These are phyloP conservation scores for Cladophialophora bantiana DNA, from an alignment of 2,329 filamentous ascomycete genomes.

Conservation along the genomic window DNA sequence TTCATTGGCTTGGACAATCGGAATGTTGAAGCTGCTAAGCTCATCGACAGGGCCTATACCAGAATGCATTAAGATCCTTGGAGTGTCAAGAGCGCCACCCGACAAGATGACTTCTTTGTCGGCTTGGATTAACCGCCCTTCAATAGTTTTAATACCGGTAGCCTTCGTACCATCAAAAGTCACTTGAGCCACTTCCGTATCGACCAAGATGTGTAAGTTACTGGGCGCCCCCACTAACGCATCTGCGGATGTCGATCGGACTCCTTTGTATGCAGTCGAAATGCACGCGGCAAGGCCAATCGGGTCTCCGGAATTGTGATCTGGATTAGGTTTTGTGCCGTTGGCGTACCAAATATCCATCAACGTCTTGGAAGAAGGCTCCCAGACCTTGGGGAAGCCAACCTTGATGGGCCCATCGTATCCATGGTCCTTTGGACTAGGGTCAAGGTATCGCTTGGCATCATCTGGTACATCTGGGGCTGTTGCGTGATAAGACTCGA, in stretches of 20 bases:
- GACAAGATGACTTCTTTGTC: constrained; percentile 51
- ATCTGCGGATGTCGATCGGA: constrained; percentile 60
- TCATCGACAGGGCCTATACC: constrained; percentile 56
- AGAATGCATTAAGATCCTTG: constrained; percentile 56
- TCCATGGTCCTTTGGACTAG: constrained; percentile 58
- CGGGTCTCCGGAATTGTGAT: constrained; percentile 66
- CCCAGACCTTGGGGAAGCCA: constrained; percentile 58
- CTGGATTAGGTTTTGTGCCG: constrained; percentile 59
- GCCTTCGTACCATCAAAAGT: constrained; percentile 56
- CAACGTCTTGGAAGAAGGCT: constrained; percentile 56
- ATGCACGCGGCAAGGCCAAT: constrained; percentile 62
- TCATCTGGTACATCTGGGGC: constrained; percentile 44
- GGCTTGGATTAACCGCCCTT: constrained; percentile 49
- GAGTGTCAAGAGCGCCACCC: constrained; percentile 50
- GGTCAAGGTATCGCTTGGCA: constrained; percentile 57
- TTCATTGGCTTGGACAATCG: constrained; percentile 49
- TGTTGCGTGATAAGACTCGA: constrained; percentile 61
- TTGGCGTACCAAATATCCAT: constrained; percentile 58
- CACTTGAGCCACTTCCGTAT: constrained; percentile 57
- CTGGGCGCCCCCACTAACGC: constrained; percentile 53
- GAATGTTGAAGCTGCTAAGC: constrained; percentile 52
- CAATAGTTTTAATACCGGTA: constrained; percentile 54
- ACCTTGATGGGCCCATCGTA: constrained; percentile 57
- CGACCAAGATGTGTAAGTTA: constrained; percentile 62
- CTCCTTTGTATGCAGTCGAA: constrained; percentile 58